Conservation (phyloP, 139 green algal genomes). For the Zygnema circumcarinatum region DNA sequence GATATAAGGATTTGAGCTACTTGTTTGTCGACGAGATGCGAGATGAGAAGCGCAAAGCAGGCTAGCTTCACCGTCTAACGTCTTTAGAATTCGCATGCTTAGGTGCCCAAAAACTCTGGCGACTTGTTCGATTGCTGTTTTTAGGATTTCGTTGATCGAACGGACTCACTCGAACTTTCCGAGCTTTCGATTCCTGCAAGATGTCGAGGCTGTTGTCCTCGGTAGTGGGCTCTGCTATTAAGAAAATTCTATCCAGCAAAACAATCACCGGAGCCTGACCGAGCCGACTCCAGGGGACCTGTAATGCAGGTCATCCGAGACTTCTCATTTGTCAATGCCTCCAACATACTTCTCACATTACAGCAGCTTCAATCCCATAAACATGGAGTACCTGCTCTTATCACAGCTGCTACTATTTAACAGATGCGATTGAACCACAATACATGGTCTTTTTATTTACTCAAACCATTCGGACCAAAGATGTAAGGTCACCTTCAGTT, state of each 20-base stretch:
- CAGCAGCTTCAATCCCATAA: not conserved
- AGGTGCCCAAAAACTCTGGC: too few relatives aligned
- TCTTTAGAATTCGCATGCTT: too few relatives aligned
- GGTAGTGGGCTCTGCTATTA: conserved; percentile 76
- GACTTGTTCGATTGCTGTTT: too few relatives aligned
- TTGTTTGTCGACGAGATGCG: too few relatives aligned
- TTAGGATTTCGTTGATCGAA: not conserved
- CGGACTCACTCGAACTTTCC: conserved; percentile 5
- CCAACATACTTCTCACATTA: too few relatives aligned
- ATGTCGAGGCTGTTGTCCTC: not conserved
- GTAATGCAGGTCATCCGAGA: conserved; percentile 23
- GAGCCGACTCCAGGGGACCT: conserved; percentile 92
- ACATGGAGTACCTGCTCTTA: too few relatives aligned
- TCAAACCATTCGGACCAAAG: not conserved
- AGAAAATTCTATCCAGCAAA: conserved; percentile 90
- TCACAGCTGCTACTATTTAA: not conserved
- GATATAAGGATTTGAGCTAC: too few relatives aligned
- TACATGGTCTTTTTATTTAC: not conserved
- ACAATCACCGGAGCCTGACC: conserved; percentile 89
- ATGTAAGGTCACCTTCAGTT: conserved; percentile 74
- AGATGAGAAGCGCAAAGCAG: too few relatives aligned
- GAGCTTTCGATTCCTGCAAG: not conserved
- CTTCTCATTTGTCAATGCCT: too few relatives aligned
- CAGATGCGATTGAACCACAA: not conserved
- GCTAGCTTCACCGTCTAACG: too few relatives aligned